These are phyloP conservation scores for Fabrea salina DNA, from an alignment of 169 alveolate genomes.

Conservation along the genomic window DNA sequence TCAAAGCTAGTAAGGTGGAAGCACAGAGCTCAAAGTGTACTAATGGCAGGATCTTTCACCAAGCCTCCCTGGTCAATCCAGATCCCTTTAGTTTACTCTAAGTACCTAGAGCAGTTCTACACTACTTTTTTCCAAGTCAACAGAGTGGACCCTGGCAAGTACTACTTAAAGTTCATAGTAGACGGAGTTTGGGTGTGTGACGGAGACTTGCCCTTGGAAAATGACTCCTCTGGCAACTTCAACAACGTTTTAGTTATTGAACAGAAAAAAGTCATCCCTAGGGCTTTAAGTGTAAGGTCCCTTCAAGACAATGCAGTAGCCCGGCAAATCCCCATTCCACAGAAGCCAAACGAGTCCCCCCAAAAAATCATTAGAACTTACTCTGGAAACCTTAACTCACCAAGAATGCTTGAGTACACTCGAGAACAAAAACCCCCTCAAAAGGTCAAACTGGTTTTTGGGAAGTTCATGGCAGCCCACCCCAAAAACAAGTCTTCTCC, in stretches of 20 bases:
- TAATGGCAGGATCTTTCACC: slow-evolving; percentile 14
- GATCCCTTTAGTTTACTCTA: slow-evolving; percentile 11
- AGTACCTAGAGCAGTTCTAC: background rate
- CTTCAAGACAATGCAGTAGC: background rate
- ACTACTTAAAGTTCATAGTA: slow-evolving; percentile 31
- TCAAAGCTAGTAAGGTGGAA: slow-evolving; percentile 20
- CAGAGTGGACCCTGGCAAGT: background rate
- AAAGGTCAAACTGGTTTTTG: background rate
- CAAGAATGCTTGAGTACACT: background rate
- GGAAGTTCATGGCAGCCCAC: background rate
- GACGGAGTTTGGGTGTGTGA: slow-evolving; percentile 19
- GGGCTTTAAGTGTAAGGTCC: background rate
- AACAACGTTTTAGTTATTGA: slow-evolving; percentile 3
- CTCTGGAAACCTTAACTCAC: background rate
- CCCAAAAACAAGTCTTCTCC: slow-evolving; percentile 15
- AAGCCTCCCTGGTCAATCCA: slow-evolving; percentile 17
- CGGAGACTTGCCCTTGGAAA: background rate
- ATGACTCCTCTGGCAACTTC: slow-evolving; percentile 3
- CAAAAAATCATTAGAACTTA: background rate
- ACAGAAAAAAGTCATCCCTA: background rate
- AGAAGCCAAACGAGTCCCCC: background rate
- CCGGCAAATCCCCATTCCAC: background rate
- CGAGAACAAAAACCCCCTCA: background rate
- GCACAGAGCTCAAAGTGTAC: background rate
- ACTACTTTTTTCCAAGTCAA: slow-evolving; percentile 22